A percentile compares a stretch with the other conserved stretches of the same genome.
Conservation (phyloP, 176 grass and related monocot genomes). For the Triticum monococcum region DNA sequence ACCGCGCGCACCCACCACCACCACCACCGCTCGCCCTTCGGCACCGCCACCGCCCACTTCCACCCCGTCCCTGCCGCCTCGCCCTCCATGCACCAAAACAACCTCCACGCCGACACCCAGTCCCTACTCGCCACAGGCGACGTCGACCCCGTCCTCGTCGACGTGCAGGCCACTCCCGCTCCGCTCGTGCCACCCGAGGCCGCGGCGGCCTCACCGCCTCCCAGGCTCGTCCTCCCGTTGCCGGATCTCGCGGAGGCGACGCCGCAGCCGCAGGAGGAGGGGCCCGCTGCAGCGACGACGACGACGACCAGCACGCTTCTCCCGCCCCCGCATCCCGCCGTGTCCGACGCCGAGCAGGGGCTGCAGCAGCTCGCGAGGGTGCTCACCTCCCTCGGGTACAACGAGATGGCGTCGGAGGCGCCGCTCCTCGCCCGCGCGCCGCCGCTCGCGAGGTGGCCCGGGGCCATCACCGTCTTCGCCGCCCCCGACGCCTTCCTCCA, state of each 20-base stretch:
- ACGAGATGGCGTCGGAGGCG: too few relatives aligned
- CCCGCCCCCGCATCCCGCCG: not conserved
- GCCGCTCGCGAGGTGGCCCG: too few relatives aligned
- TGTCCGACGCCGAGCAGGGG: not conserved
- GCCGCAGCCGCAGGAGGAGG: not conserved
- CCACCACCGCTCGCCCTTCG: not conserved
- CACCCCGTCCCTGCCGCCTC: slow-evolving; percentile 1
- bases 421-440: too few relatives aligned
- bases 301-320: not conserved
- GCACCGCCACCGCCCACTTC: slow-evolving; percentile 17
- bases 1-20: slow-evolving; percentile 2
- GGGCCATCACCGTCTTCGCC: too few relatives aligned
- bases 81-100: slow-evolving; percentile 45
- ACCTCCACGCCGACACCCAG: not conserved
- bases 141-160: slow-evolving; percentile 15
- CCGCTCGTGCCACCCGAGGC: too few relatives aligned
- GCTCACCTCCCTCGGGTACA: slow-evolving; percentile 72
- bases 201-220: not conserved
- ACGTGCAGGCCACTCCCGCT: not conserved
- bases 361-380: slow-evolving; percentile 46
- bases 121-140: not conserved
- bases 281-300: not conserved
- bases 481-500: too few relatives aligned
- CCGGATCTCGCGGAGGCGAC: too few relatives aligned
- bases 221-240: not conserved